Conservation (phyloP, 1,284 basidiomycete genomes). For the Fomitiporia mediterranea region DNA sequence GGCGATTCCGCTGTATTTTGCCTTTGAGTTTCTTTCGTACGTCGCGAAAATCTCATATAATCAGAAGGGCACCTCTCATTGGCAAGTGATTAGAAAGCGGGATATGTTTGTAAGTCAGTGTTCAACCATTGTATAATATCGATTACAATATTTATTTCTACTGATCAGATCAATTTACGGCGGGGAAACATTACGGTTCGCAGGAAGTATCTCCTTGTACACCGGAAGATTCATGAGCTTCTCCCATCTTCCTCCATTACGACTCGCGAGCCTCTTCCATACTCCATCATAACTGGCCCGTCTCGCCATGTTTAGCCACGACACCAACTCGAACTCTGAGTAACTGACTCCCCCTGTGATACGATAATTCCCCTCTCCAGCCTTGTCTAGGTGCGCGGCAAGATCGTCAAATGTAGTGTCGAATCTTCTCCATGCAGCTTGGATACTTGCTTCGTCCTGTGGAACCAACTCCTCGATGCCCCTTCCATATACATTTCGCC, state of each 20-base stretch:
- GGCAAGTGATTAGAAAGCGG: too few species aligned
- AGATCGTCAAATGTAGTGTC: not conserved
- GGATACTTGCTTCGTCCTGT: slow-evolving; percentile 10
- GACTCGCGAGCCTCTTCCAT: not conserved
- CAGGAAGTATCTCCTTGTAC: slow-evolving; percentile 13
- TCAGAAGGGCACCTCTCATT: too few species aligned
- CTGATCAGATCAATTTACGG: too few species aligned
- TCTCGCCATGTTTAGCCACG: slow-evolving; percentile 1
- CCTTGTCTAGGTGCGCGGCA: not conserved
- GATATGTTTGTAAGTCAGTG: too few species aligned
- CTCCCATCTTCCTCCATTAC: not conserved
- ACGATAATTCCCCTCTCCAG: not conserved
- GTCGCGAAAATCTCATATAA: too few species aligned
- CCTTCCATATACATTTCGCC: slow-evolving; percentile 4
- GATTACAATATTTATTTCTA: too few species aligned
- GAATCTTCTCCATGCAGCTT: slow-evolving; percentile 8
- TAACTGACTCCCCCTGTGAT: not conserved
- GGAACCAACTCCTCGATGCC: slow-evolving; percentile 13
- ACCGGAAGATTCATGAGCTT: not conserved
- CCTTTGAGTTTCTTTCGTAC: too few species aligned
- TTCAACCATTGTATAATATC: too few species aligned
- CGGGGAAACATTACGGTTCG: too few species aligned
- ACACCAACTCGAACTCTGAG: not conserved
- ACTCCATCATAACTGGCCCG: not conserved
- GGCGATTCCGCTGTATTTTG: too few species aligned